A percentile compares a stretch with the other conserved stretches of the same genome.
Evolutionary conservation across 1,284 basidiomycete species (phyloP).

Genomic region (Ustilago sp.): DNA sequence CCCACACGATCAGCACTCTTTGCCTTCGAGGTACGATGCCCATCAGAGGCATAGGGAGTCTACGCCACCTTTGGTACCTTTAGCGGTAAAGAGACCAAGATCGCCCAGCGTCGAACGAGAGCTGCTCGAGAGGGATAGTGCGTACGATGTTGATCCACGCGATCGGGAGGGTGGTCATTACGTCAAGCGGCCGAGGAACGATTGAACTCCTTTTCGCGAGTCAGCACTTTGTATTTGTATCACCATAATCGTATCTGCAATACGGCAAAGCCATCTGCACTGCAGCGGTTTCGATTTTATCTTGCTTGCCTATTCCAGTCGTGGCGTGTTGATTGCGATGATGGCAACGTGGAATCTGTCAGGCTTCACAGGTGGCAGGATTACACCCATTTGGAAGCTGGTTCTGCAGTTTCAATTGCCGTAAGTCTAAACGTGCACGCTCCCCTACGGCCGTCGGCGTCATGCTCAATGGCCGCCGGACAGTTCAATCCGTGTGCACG

Average conservation of each 20-base stretch:
- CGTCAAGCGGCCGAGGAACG: constrained; percentile 38
- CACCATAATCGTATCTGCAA: not conserved
- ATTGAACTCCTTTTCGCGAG: constrained; percentile 10
- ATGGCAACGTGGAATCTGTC: not conserved
- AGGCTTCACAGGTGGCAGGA: not conserved
- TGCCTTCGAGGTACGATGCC: constrained; percentile 20
- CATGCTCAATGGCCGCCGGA: not conserved
- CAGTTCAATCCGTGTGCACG: not conserved
- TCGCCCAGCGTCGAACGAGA: constrained; percentile 28
- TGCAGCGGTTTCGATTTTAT: too few species aligned
- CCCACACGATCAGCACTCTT: constrained; percentile 20
- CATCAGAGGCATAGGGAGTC: constrained; percentile 22
- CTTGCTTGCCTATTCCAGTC: too few species aligned
- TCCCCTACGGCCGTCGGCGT: not conserved
- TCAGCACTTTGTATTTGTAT: constrained; percentile 25
- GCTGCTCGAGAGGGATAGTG: constrained; percentile 25
- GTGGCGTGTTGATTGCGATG: not conserved
- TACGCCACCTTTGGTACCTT: constrained; percentile 20
- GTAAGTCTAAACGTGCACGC: not conserved
- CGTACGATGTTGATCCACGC: constrained; percentile 10
- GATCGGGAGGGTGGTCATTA: constrained; percentile 9
- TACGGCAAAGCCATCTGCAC: not conserved
- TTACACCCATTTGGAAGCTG: not conserved
- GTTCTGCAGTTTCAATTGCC: not conserved
- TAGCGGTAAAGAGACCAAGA: constrained; percentile 34